Conservation (phyloP, 352 stramenopile genomes). For the Phytophthora podocarpi region DNA sequence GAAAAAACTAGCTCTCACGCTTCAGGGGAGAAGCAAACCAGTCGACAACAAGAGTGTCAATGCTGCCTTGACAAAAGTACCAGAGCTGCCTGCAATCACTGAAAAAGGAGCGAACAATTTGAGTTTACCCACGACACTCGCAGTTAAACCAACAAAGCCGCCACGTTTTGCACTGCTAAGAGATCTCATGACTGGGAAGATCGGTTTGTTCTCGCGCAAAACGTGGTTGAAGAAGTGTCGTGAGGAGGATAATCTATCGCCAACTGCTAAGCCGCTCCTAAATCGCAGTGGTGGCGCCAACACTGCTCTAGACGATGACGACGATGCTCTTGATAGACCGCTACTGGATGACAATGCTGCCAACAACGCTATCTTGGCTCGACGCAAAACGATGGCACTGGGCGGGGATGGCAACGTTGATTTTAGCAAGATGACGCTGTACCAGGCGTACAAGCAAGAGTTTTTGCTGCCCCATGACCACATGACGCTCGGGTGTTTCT, state of each 20-base stretch:
- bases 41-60: neutral
- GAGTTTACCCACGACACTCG: conserved; percentile 6
- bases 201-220: conserved; percentile 48
- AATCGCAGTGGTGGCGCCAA: conserved; percentile 25
- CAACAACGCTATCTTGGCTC: conserved; percentile 24
- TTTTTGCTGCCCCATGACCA: conserved; percentile 82
- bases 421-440: conserved; percentile 76
- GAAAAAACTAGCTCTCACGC: conserved; percentile 17
- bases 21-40: conserved; percentile 22
- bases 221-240: conserved; percentile 67
- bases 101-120: conserved; percentile 5
- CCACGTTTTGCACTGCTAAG: conserved; percentile 44
- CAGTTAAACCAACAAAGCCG: conserved; percentile 14
- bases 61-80: neutral
- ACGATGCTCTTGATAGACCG: conserved; percentile 11
- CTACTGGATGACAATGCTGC: conserved; percentile 25
- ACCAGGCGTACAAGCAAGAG: conserved; percentile 68
- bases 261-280: conserved; percentile 22
- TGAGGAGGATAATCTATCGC: conserved; percentile 38
- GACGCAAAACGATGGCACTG: conserved; percentile 19
- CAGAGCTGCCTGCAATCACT: conserved; percentile 5
- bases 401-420: conserved; percentile 42
- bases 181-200: conserved; percentile 37
- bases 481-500: conserved; percentile 69
- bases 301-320: conserved; percentile 9